Evolutionary conservation across 306 rosid species (phyloP).

Genomic region (Acacia confusa): DNA sequence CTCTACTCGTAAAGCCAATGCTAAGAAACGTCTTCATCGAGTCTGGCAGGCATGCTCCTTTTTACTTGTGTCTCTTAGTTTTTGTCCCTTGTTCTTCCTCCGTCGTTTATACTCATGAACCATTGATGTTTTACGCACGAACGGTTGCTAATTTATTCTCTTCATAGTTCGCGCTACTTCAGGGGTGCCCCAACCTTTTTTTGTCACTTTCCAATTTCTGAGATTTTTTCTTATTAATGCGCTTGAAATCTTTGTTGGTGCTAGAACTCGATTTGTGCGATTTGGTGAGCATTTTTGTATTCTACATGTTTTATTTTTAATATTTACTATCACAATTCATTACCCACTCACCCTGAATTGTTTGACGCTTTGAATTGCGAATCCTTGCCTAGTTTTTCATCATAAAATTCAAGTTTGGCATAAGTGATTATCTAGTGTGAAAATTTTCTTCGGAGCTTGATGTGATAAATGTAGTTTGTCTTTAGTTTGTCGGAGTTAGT

Average conservation of each 20-base stretch:
- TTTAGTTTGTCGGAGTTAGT: neutral
- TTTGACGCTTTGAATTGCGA: neutral
- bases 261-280: neutral
- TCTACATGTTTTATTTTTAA: neutral
- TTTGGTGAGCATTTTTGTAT: neutral
- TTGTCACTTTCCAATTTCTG: neutral
- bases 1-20: slow-evolving; percentile 87
- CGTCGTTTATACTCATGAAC: neutral
- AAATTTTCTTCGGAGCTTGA: neutral
- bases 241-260: neutral
- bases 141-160: neutral
- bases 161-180: neutral
- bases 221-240: neutral
- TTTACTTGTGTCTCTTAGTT: neutral
- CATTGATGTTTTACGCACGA: neutral
- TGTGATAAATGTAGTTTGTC: neutral
- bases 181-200: neutral
- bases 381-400: neutral
- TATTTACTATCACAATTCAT: neutral
- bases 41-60: slow-evolving; percentile 76
- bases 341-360: too few species aligned
- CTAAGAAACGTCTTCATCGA: slow-evolving; percentile 89
- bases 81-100: slow-evolving; percentile 14
- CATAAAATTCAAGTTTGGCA: neutral
- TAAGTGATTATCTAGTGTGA: neutral